Evolutionary conservation across 495 filamentous ascomycete species (phyloP).

Genomic region (Aspergillus ellipticus): DNA sequence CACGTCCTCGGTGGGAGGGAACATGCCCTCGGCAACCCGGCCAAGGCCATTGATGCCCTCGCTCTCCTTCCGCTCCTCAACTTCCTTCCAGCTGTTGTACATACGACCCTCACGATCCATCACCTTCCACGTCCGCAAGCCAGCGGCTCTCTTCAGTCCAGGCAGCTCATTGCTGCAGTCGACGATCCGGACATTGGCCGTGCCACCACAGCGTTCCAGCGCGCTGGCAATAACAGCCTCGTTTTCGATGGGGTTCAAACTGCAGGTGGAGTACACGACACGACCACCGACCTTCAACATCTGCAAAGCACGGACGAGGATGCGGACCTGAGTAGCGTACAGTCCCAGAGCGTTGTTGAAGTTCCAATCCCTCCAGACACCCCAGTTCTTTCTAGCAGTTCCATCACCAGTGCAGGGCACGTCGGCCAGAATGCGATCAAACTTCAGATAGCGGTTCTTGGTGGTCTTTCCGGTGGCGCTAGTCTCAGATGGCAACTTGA

Average conservation of each 20-base stretch:
- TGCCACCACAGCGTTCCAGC: conserved; percentile 85
- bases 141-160: conserved; percentile 66
- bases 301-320: conserved; percentile 88
- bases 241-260: conserved; percentile 96
- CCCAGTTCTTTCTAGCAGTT: conserved; percentile 83
- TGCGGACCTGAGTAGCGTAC: conserved; percentile 78
- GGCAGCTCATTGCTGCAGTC: conserved; percentile 77
- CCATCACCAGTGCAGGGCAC: conserved; percentile 97
- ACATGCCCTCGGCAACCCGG: conserved; percentile 75
- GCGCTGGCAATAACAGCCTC: conserved; percentile 86
- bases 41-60: conserved; percentile 55
- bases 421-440: conserved; percentile 92
- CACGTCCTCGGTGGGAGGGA: conserved; percentile 64
- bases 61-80: conserved; percentile 59
- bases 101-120: conserved; percentile 77
- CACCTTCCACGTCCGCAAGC: conserved; percentile 75
- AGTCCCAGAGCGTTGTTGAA: conserved; percentile 80
- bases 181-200: conserved; percentile 73
- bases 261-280: conserved; percentile 96
- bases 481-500: conserved; percentile 61
- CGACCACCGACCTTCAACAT: conserved; percentile 94
- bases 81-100: conserved; percentile 73
- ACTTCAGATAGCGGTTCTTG: conserved; percentile 79
- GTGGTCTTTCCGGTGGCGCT: conserved; percentile 44
- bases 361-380: conserved; percentile 92